Conservation (phyloP, 768 basidiomycete species). For the Trametes punicea region DNA sequence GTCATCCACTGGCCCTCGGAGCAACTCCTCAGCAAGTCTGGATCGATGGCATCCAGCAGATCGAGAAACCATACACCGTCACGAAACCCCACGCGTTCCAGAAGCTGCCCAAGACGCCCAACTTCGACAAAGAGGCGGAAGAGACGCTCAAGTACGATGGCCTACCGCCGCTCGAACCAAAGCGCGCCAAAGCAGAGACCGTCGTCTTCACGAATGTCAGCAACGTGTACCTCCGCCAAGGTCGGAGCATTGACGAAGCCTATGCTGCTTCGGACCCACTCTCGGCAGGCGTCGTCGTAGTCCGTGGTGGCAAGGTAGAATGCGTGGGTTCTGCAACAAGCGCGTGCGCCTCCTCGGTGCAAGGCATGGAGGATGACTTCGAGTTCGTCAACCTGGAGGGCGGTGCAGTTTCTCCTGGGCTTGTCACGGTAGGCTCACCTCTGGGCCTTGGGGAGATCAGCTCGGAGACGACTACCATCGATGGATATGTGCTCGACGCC, state of each 20-base stretch:
- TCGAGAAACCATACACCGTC: slow-evolving; percentile 43
- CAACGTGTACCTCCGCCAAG: slow-evolving; percentile 43
- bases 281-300: slow-evolving; percentile 42
- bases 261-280: slow-evolving; percentile 23
- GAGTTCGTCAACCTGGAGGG: slow-evolving; percentile 56
- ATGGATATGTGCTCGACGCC: slow-evolving; percentile 49
- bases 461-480: slow-evolving; percentile 58
- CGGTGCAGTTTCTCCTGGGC: slow-evolving; percentile 63
- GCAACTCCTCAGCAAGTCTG: slow-evolving; percentile 82
- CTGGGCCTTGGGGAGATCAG: slow-evolving; percentile 71
- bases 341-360: neutral
- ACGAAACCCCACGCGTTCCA: slow-evolving; percentile 58
- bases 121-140: slow-evolving; percentile 56
- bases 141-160: slow-evolving; percentile 59
- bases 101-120: slow-evolving; percentile 48
- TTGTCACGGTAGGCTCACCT: slow-evolving; percentile 60
- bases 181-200: slow-evolving; percentile 27
- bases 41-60: slow-evolving; percentile 81
- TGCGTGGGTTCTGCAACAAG: slow-evolving; percentile 45
- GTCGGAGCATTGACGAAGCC: slow-evolving; percentile 32
- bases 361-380: slow-evolving; percentile 5
- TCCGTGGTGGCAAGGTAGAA: slow-evolving; percentile 49
- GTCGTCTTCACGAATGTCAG: slow-evolving; percentile 67
- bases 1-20: slow-evolving; percentile 73
- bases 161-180: slow-evolving; percentile 57